Base-by-base conservation (phyloP, 352 stramenopile species). In the Detonula confervacea region DNA sequence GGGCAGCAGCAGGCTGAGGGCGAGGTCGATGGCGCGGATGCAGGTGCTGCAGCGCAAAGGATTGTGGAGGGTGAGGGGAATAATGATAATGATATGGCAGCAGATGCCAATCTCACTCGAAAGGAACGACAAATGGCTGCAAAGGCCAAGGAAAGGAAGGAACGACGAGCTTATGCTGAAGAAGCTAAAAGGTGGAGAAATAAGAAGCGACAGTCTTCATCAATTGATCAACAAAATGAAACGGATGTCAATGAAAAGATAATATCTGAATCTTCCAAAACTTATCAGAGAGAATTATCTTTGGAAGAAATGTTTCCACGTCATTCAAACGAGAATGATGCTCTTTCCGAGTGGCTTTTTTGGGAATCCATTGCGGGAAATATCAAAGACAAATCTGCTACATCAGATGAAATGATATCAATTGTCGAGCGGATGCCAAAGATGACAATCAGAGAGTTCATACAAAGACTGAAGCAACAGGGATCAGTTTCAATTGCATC, bases 51-150 rank as follows among this genome's bases (percentile, higher is more conserved):
- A 54, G 46, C 46, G 46, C 46, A 54, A 27, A 5, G 8, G 42
- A 51, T 51, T 8, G 33, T 16, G 33, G 24, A 39, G 2, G 27
- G 18, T 44, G 65, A 37, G 12, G 35, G n/a, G 18, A 42, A 72
- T 25, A 35, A 68, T 37, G 39, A 57, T 37, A n/a, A n/a, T n/a
- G n/a, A n/a, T n/a, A n/a, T n/a, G n/a, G 16, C 27, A 16, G 7
- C 20, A 56, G 56, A 71, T n/a, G 33, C 16, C 24, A 55, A 72
- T 20, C 29, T 88, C 5, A 84, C 51, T 51, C 61, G 86, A 57
- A 91, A 89, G 51, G 81, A 92, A 71, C 70, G 87, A 6, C 78
- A 89, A 80, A 86, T 80, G 39, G 67, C 60, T 11, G 87, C 87
- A 18, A 92, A 92, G 57, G 69, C 59, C 35, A 73, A 74, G 27